These are phyloP conservation scores for Saccharomyces hybrid DNA, from an alignment of 1,139 yeast species.

Conservation along the genomic window DNA sequence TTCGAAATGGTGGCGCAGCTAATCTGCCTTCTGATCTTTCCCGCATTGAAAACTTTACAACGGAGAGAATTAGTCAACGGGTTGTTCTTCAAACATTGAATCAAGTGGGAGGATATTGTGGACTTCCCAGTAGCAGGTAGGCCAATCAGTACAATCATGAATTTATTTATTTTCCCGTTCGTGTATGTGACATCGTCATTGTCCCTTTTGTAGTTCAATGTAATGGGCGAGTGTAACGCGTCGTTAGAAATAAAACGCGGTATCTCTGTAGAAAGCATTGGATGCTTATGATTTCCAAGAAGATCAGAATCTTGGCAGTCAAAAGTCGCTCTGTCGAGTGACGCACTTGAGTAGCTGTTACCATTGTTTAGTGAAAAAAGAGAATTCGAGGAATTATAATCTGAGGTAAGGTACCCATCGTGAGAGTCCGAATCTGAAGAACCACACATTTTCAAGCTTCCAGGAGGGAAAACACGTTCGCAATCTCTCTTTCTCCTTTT, in stretches of 20 bases:
- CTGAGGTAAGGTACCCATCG: conserved; percentile 6
- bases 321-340: conserved; percentile 11
- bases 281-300: conserved; percentile 4
- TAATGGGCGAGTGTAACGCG: background rate
- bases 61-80: conserved; percentile 21
- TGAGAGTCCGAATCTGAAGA: background rate
- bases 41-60: conserved; percentile 44
- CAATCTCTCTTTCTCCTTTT: background rate
- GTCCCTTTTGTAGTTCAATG: background rate
- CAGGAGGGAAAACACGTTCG: background rate
- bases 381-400: conserved; percentile 21
- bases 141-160: conserved; percentile 51
- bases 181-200: background rate
- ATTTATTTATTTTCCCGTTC: conserved; percentile 23
- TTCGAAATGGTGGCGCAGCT: conserved; percentile 18
- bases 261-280: conserved; percentile 3
- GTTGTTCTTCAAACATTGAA: conserved; percentile 34
- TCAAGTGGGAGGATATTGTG: conserved; percentile 49
- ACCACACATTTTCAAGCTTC: background rate
- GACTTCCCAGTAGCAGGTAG: conserved; percentile 70
- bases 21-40: conserved; percentile 44
- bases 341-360: conserved; percentile 9
- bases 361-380: conserved; percentile 12
- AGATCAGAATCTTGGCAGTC: conserved; percentile 12
- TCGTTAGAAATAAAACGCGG: conserved; percentile 6